Conservation (phyloP, 495 filamentous ascomycete genomes). For the Trichoderma asperelloides region DNA sequence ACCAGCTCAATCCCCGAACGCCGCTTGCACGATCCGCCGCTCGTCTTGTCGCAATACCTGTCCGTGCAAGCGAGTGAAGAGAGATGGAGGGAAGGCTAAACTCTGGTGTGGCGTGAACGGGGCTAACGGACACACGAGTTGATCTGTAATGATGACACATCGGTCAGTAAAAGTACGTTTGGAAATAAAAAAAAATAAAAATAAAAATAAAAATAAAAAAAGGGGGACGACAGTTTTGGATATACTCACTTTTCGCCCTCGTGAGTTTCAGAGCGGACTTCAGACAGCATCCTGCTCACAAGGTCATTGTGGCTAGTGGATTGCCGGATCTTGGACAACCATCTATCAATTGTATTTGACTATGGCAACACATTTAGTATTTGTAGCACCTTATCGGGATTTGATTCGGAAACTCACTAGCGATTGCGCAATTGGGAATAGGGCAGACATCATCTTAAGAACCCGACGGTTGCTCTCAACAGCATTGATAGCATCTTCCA, state of each 20-base stretch:
- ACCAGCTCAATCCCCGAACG: not conserved
- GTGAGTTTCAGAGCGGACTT: not conserved
- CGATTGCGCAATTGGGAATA: slow-evolving; percentile 2
- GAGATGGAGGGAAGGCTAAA: not conserved
- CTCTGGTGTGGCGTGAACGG: not conserved
- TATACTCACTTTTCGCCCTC: slow-evolving; percentile 3
- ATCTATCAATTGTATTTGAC: slow-evolving; percentile 8
- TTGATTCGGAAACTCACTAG: not conserved
- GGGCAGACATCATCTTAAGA: slow-evolving; percentile 1
- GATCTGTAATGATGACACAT: not conserved
- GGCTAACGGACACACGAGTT: not conserved
- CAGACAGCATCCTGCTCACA: not conserved
- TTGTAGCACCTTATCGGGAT: not conserved
- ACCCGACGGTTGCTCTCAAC: slow-evolving; percentile 1
- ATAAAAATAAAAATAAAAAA: no score
- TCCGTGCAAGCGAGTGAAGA: slow-evolving; percentile 2
- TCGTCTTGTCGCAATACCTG: not conserved
- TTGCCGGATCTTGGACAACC: slow-evolving; percentile 9
- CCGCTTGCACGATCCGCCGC: not conserved
- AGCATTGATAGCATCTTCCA: slow-evolving; percentile 5
- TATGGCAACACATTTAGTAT: not conserved
- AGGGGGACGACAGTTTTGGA: not conserved
- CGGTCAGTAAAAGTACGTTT: not conserved
- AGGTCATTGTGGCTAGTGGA: not conserved
- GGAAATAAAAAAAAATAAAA: no score